Evolutionary conservation across 129 eudicot genomes (phyloP), one percentile per base, ranked within the genome.

Genomic region (Centrapalus pauciflorus): DNA sequence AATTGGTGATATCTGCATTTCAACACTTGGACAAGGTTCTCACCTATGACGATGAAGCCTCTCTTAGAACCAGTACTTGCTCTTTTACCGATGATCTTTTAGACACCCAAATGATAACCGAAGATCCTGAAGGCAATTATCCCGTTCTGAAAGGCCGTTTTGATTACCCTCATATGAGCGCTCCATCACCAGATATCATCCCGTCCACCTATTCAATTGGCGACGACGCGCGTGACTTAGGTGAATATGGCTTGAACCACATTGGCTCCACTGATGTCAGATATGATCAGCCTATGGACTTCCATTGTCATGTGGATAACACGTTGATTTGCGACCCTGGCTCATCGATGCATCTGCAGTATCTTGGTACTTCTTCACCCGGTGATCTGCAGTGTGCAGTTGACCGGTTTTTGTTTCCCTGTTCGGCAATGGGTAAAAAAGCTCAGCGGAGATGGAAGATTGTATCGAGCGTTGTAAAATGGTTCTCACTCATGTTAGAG

Each of bases 401-500:
- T 41, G 78, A 66, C 38, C 46, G 79, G 69, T 80, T 82, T 76
- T 58, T 77, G 55, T 50, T 63, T 20, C 55, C 82, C 16, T 80
- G 73, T 38, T 65, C 87, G 16, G 73, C 76, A 11, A 49, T 66
- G 4, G 76, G 55, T n/a, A 85, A n/a, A n/a, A n/a, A 82, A 71
- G 88, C 85, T 76, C 83, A 84, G 16, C 70, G 76, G 72, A 77
- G 88, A 70, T 87, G 95, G 95, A 87, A 57, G 52, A 68, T 87
- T 28, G 72, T 87, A 27, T 82, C 80, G 27, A 72, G 81, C 37
- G 95, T 84, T 28, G 50, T 84, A 10, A 87, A 73, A 35, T 78
- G 82, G 84, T 74, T 79, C 13, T 81, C 82, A 0, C 80, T 58
- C 55, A 68, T 61, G 79, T 34, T 67, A 64, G 74, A 59, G 76